Evolutionary conservation across 2,329 filamentous ascomycete species (phyloP), one percentile per base, ranked within the genome.

Genomic region (Lasiodiplodia theobromae): DNA sequence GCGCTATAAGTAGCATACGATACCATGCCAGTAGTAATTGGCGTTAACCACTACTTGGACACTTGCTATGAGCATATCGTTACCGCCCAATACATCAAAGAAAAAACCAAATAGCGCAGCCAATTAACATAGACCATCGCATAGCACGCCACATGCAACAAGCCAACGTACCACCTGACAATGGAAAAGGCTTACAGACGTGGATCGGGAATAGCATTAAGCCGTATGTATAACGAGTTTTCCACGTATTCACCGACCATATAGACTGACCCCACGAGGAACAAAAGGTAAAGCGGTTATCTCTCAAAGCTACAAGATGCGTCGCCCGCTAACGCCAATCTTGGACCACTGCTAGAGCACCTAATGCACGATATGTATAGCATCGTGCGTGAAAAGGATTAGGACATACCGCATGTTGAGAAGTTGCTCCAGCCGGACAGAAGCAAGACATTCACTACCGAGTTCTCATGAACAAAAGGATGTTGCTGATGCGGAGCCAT

Each of bases 251-350:
- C 8, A 34, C 31, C 31, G 31, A 34, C 31, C 31, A 21, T 11
- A 44, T 3, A 18, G 12, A 23, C 44, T 49, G 60, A 64, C 11
- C 8, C 8, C 31, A 34, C 8, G 31, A 34, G 7, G n/a, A 16
- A 25, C 40, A 38, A 10, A 16, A 34, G 10, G 2, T 21, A 78
- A 78, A 78, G 52, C 70, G 74, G 21, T 54, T 54, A 74, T 3
- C 73, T 79, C 23, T 75, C 77, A 64, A 71, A 72, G 2, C 75
- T 79, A 53, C 75, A 79, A 66, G 73, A 74, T 67, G 73, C 76
- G 72, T 70, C 69, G 0, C 69, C 73, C 14, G 66, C 67, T 2
- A 69, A 76, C 67, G 34, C 71, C 1, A 52, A 71, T 14, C 79
- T 76, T 66, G 53, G 73, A 2, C 73, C 73, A 11, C 70, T 74